A percentile compares a stretch with the other conserved stretches of the same genome.
phyloP scores from a whole-genome alignment of 2,329 filamentous ascomycete genomes.

The Pestalotiopsis sp. region DNA sequence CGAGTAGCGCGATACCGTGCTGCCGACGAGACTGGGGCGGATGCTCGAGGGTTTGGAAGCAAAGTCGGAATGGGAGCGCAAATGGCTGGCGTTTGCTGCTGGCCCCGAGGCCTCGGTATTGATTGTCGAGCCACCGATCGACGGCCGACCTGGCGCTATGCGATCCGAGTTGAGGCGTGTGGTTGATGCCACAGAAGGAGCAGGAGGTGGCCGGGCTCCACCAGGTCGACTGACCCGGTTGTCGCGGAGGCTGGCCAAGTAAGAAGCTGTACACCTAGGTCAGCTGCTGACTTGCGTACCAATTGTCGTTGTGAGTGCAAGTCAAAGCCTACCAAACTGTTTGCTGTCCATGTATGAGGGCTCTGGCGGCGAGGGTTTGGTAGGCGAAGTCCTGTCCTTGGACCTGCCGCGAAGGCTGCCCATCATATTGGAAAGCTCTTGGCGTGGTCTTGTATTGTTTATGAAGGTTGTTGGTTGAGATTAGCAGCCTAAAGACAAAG shows the following conservation, averaged over 20 bases:
- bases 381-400: constrained; percentile 29
- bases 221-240: constrained; percentile 70
- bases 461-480: neutral
- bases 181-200: constrained; percentile 38
- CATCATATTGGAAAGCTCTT: constrained; percentile 17
- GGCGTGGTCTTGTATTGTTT: neutral
- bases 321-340: constrained; percentile 59
- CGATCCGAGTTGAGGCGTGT: constrained; percentile 33
- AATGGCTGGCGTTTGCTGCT: constrained; percentile 27
- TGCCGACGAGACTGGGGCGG: constrained; percentile 47
- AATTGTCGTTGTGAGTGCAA: constrained; percentile 9
- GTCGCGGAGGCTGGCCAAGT: constrained; percentile 71
- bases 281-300: constrained; percentile 12
- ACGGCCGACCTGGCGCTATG: constrained; percentile 28
- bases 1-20: constrained; percentile 54
- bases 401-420: constrained; percentile 28
- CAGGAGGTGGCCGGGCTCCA: constrained; percentile 67
- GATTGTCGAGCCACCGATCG: constrained; percentile 31
- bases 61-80: constrained; percentile 32
- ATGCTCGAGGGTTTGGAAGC: constrained; percentile 31
- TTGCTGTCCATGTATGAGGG: constrained; percentile 68
- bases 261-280: constrained; percentile 55
- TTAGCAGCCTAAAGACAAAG: neutral
- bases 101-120: constrained; percentile 32
- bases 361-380: constrained; percentile 43